Percentiles rank a stretch among this genome's conserved stretches.
Conservation (phyloP, 2,329 filamentous ascomycete genomes). For the Fusarium stilboides region DNA sequence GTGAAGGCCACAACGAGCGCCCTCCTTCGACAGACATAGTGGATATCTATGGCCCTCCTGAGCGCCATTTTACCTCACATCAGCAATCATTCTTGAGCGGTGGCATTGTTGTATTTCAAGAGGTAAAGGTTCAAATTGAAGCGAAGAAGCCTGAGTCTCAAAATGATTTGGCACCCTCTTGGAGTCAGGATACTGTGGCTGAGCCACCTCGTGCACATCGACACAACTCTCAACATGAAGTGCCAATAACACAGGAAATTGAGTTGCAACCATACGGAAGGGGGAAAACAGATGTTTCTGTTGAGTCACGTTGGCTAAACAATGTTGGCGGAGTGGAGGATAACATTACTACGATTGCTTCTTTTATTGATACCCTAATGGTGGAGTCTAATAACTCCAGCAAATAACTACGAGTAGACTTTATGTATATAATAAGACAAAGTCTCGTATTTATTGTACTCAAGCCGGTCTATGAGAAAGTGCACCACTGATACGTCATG, state of each 20-base stretch:
- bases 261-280: conserved; percentile 19
- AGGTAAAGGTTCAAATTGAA: conserved; percentile 23
- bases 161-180: conserved; percentile 2
- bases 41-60: background rate
- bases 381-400: conserved; percentile 13
- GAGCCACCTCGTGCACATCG: conserved; percentile 2
- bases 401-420: background rate
- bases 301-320: conserved; percentile 15
- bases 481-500: too few species aligned
- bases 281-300: conserved; percentile 27
- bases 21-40: background rate
- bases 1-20: background rate
- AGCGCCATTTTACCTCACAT: background rate
- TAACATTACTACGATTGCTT: conserved; percentile 14
- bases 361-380: conserved; percentile 24
- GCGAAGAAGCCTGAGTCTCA: conserved; percentile 6
- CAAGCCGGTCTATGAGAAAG: too few species aligned
- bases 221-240: background rate
- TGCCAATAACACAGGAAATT: conserved; percentile 1
- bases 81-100: conserved; percentile 22
- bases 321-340: background rate
- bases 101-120: conserved; percentile 27
- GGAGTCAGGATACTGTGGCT: conserved; percentile 15
- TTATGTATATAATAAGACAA: too few species aligned
- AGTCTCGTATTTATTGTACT: too few species aligned